Base-by-base conservation (phyloP, 345 rosid genomes). In the Firmiana major region DNA sequence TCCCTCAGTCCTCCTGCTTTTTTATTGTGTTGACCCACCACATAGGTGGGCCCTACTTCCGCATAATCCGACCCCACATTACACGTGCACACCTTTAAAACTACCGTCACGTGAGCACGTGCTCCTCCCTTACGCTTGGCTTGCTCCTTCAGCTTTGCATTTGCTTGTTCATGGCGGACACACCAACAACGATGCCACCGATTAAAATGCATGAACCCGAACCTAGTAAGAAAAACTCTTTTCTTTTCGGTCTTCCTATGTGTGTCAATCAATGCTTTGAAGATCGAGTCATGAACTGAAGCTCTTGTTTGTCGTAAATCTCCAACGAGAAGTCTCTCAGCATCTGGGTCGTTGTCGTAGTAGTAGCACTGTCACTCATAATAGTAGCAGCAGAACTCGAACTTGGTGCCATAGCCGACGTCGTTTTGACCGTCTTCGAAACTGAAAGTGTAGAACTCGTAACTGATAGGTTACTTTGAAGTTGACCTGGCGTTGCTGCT, bases 271-370 rank as follows among this genome's bases (percentile, higher is more conserved):
- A 87, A 43, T 83, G 88, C 62, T 91, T 88, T 9, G 90, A 74
- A 48, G 94, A 79, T 63, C 89, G 84, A 63, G 81, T 75, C 93
- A 88, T 84, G 85, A 90, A 85, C 80, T 87, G 93, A 31, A 89
- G 91, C 84, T 94, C 93, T 71, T 87, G 89, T 58, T 88, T 88
- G 15, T 94, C 93, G 85, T 82, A 88, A 80, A 89, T 87, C 87
- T 90, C 95, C 78, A 90, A 71, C 7, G 97, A 90, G 76, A 94
- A 89, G 77, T 92, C 96, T 74, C 96, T 82, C 0, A 92, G 90
- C 88, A 79, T 89, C 74, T 87, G 90, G 7, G 94, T 82, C 9
- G 87, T 84, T 1, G 78, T 54, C 2, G 74, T 66, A 3, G 84
- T 68, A 0, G 81, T 45, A 5, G 62, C 62, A 59, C 38, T 58